Percentiles rank a stretch among this genome's conserved stretches.
These are phyloP conservation scores for Mollisia scopiformis DNA, from an alignment of 2,329 filamentous ascomycete species.

Conservation along the genomic window DNA sequence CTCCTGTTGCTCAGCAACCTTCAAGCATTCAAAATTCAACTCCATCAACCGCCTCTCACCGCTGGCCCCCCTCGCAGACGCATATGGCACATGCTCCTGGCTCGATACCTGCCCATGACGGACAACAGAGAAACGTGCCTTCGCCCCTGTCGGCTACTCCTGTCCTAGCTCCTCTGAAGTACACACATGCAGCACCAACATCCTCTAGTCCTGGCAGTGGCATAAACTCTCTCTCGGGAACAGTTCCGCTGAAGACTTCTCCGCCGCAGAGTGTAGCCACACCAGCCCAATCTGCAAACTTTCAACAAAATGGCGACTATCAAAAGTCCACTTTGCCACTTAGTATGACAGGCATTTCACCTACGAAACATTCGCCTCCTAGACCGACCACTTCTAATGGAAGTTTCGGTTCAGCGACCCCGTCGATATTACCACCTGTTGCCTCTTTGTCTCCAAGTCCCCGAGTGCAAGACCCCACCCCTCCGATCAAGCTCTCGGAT, in stretches of 20 bases:
- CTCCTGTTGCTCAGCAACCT: not conserved
- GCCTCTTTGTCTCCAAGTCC: constrained; percentile 61
- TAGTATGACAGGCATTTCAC: constrained; percentile 44
- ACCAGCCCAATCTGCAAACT: not conserved
- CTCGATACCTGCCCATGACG: constrained; percentile 21
- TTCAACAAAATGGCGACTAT: constrained; percentile 14
- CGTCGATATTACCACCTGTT: constrained; percentile 58
- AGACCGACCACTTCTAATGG: constrained; percentile 31
- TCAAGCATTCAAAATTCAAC: constrained; percentile 19
- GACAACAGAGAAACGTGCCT: constrained; percentile 29
- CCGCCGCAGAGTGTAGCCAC: constrained; percentile 7
- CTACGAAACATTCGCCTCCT: constrained; percentile 47
- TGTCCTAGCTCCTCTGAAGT: constrained; percentile 31
- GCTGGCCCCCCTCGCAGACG: constrained; percentile 11
- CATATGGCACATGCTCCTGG: constrained; percentile 20
- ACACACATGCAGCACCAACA: not conserved
- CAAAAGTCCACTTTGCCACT: constrained; percentile 35
- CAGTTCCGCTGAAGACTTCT: constrained; percentile 19
- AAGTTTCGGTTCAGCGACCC: constrained; percentile 31
- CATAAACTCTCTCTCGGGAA: constrained; percentile 13
- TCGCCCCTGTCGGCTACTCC: constrained; percentile 35
- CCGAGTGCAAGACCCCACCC: constrained; percentile 59
- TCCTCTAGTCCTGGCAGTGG: not conserved
- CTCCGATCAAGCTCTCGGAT: constrained; percentile 56
- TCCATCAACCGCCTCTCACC: constrained; percentile 8